These are phyloP conservation scores for Auxenochlorella protothecoides DNA, from an alignment of 139 green algal genomes.

Conservation along the genomic window DNA sequence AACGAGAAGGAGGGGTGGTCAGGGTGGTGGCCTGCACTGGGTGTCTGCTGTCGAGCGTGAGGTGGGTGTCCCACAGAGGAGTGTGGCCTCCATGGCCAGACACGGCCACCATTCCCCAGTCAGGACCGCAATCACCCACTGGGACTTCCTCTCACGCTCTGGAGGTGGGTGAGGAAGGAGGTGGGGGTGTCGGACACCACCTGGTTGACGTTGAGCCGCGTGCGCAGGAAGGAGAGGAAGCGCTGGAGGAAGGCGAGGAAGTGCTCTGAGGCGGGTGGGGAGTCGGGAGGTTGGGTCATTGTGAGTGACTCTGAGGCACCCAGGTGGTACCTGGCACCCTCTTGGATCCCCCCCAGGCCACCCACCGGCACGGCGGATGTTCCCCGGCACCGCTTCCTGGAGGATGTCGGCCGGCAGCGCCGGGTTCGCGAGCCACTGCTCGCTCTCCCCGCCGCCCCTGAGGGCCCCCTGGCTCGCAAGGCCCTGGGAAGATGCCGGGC, in stretches of 20 bases:
- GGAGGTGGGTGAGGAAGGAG: constrained; percentile 70
- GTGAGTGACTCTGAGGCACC: no score
- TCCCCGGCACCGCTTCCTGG: constrained; percentile 75
- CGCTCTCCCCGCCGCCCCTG: neutral
- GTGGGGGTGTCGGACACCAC: constrained; percentile 66
- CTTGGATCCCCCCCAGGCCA: neutral
- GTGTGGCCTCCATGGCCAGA: no score
- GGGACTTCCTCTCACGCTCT: constrained; percentile 23
- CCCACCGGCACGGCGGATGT: constrained; percentile 71
- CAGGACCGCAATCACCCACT: no score
- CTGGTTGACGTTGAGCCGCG: constrained; percentile 36
- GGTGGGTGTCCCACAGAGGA: constrained; percentile 3
- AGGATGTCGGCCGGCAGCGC: constrained; percentile 81
- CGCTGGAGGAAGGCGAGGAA: constrained; percentile 93
- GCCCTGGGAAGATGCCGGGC: constrained; percentile 21
- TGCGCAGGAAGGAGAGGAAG: constrained; percentile 76
- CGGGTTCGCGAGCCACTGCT: constrained; percentile 74
- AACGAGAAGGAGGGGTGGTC: neutral
- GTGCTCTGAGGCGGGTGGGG: constrained; percentile 62
- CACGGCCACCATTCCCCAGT: no score
- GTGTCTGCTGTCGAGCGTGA: neutral
- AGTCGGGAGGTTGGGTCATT: neutral
- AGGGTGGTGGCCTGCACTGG: neutral
- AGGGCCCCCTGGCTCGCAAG: constrained; percentile 63
- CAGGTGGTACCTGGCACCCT: no score